Evolutionary conservation across 805 yeast genomes (phyloP), one percentile per base, ranked within the genome.

Genomic region (Kurtzmaniella fragi): DNA sequence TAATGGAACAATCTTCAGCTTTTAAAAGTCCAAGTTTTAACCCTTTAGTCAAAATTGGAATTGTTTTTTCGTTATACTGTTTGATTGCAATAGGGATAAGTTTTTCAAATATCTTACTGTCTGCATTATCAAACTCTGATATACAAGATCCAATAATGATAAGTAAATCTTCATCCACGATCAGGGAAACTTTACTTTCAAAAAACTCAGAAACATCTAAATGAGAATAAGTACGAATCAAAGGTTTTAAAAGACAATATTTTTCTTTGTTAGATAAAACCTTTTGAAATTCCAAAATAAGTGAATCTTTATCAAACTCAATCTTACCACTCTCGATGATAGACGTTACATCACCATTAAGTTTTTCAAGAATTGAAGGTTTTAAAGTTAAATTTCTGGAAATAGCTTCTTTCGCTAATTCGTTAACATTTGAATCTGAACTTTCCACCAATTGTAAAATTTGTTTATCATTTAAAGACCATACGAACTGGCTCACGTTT

Each of bases 401-500:
- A 25, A 33, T 28, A 8, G 32, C 31, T 7, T 34, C 36, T 28
- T 20, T 34, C 14, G 36, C 28, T 28, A 44, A 36, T 30, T 47
- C 38, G 6, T 11, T 12, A 20, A 5, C 13, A 10, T 10, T 26
- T 3, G 36, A 36, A 6, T 36, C 13, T 5, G 25, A 13, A n/a
- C 25, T 20, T 20, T 38, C 40, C 3, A 42, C 20, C 15, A 52
- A 43, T 6, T 42, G 36, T 13, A 29, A 14, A 10, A 59, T 41
- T 40, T 59, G 58, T 2, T 43, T 49, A 25, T 50, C 48, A 7
- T 51, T 38, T 17, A 63, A 44, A 15, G 55, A 40, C 66, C 66
- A 62, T n/a, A 46, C 29, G 35, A 52, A 53, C 14, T 46, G 51
- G 2, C 43, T 42, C 13, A 59, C 32, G 17, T 48, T 34, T 3